These are phyloP conservation scores for Nyctanthes arbortristis DNA, from an alignment of 257 asterid species.

Conservation along the genomic window DNA sequence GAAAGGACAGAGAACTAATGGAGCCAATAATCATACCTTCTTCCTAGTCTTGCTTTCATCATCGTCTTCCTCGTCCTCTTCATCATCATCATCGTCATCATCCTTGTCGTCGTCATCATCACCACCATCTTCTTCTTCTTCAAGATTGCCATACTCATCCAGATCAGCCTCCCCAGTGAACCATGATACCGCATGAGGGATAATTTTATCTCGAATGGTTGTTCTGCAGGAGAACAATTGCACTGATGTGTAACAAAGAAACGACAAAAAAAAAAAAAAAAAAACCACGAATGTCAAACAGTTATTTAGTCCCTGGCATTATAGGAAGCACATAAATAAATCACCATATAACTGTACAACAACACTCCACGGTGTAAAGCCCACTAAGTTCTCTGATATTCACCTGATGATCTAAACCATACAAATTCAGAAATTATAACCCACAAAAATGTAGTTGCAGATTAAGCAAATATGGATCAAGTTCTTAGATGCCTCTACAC, in stretches of 20 bases:
- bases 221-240: constrained; percentile 42
- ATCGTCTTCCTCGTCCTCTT: constrained; percentile 42
- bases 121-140: constrained; percentile 42
- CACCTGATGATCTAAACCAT: no score
- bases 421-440: not conserved
- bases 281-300: not conserved
- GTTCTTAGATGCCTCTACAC: not conserved
- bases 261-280: no score
- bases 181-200: constrained; percentile 94
- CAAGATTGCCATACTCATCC: constrained; percentile 56
- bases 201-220: constrained; percentile 76
- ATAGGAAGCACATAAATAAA: no score
- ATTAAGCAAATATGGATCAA: not conserved
- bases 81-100: constrained; percentile 28
- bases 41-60: not conserved
- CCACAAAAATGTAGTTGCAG: not conserved
- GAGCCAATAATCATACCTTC: not conserved
- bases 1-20: not conserved
- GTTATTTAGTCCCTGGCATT: not conserved
- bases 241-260: not conserved
- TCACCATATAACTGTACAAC: no score
- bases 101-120: constrained; percentile 19
- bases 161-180: constrained; percentile 83
- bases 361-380: not conserved
- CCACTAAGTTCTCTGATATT: not conserved